Percentiles rank a stretch among this genome's conserved stretches.
These are phyloP conservation scores for Trypanosoma caninum DNA, from an alignment of 208 protist genomes.

Conservation along the genomic window DNA sequence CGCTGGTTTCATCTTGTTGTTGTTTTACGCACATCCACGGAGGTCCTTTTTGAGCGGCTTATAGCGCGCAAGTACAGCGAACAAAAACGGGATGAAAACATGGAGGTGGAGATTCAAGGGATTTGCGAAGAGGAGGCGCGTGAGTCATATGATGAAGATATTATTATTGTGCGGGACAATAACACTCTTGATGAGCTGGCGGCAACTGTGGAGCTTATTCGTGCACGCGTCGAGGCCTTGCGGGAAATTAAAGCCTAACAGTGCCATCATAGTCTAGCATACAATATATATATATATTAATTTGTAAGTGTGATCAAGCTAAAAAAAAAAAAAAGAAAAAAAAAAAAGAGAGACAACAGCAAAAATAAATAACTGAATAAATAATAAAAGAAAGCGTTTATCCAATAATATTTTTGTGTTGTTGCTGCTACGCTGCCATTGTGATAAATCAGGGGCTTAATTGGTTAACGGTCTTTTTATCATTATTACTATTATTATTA, in stretches of 20 bases:
- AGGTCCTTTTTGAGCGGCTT: constrained; percentile 91
- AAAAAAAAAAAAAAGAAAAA: constrained; percentile 1
- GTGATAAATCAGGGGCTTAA: too few relatives aligned
- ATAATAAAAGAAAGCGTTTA: background rate
- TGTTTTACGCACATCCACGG: constrained; percentile 92
- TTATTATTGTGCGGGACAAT: constrained; percentile 84
- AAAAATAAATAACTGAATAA: constrained; percentile 3
- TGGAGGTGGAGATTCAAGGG: constrained; percentile 97
- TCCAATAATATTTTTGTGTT: background rate
- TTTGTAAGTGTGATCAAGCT: background rate
- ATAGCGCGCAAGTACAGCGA: constrained; percentile 88
- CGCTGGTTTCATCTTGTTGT: constrained; percentile 98
- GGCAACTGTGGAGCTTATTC: constrained; percentile 77
- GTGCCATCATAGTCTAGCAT: background rate
- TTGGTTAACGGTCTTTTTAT: background rate
- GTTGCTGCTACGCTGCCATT: background rate
- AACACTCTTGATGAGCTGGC: constrained; percentile 94
- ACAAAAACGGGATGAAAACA: constrained; percentile 95
- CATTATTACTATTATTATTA: background rate
- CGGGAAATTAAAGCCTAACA: constrained; percentile 19
- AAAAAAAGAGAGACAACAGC: background rate
- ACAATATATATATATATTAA: background rate
- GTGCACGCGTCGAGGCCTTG: constrained; percentile 50
- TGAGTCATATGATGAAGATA: constrained; percentile 89
- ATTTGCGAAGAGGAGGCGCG: constrained; percentile 95